phyloP scores from a whole-genome alignment of 495 filamentous ascomycete species.

The Penicillium atrosanguineum region DNA sequence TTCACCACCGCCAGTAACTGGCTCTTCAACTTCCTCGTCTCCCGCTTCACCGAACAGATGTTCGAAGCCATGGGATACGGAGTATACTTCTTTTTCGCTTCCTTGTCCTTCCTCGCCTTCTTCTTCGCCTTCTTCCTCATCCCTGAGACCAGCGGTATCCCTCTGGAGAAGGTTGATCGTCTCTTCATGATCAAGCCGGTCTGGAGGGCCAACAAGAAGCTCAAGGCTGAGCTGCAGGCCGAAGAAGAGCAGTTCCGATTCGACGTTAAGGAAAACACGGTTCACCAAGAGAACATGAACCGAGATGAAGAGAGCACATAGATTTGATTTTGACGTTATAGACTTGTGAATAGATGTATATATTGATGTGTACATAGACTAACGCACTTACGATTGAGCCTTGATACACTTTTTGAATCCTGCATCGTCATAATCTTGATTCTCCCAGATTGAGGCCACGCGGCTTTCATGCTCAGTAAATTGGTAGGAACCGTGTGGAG shows the following conservation, averaged over 20 bases:
- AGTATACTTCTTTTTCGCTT: constrained; percentile 78
- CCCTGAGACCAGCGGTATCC: constrained; percentile 63
- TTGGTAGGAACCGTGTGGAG: too few relatives aligned
- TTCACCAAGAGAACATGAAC: constrained; percentile 14
- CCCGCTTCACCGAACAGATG: constrained; percentile 73
- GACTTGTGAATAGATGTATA: not conserved
- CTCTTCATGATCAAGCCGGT: constrained; percentile 59
- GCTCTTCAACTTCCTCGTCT: constrained; percentile 75
- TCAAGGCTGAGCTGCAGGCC: constrained; percentile 49
- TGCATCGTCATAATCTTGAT: not conserved
- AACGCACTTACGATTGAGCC: not conserved
- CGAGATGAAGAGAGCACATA: not conserved
- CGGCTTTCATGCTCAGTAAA: too few relatives aligned
- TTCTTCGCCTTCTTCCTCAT: constrained; percentile 66
- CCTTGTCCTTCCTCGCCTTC: constrained; percentile 64
- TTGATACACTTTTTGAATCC: not conserved
- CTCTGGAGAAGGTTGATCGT: constrained; percentile 51
- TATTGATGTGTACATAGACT: not conserved
- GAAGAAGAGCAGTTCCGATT: constrained; percentile 53
- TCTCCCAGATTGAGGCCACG: too few relatives aligned
- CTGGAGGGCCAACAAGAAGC: constrained; percentile 48
- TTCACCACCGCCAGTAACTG: constrained; percentile 69
- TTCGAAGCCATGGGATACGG: constrained; percentile 68
- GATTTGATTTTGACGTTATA: not conserved
- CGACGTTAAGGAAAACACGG: constrained; percentile 40